phyloP scores from a whole-genome alignment of 108 stramenopile genomes.

The Cyclotella choctawhatcheeana region DNA sequence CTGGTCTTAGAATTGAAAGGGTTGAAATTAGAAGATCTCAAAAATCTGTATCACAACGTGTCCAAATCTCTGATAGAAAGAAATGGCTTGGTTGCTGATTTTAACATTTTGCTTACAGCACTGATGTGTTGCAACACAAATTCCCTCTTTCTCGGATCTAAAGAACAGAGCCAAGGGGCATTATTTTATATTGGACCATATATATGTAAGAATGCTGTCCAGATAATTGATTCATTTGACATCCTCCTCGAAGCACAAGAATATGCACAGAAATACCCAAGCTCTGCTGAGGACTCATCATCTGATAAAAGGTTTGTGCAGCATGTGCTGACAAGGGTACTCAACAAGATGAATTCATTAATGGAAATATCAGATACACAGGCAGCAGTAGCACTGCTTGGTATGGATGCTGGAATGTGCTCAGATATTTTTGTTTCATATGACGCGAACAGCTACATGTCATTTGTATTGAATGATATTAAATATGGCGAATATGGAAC shows the following conservation, averaged over 20 bases:
- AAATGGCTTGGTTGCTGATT: constrained; percentile 1
- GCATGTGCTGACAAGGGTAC: background rate
- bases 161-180: background rate
- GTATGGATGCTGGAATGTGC: background rate
- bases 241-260: background rate
- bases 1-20: background rate
- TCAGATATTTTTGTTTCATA: background rate
- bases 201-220: background rate
- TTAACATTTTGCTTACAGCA: background rate
- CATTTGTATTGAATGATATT: background rate
- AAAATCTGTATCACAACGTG: background rate
- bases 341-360: constrained; percentile 5
- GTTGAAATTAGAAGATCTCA: background rate
- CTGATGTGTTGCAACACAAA: constrained; percentile 6
- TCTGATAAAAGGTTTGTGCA: background rate
- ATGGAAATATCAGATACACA: constrained; percentile 8
- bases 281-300: background rate
- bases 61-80: background rate
- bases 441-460: background rate
- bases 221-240: background rate
- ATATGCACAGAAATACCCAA: constrained; percentile 6
- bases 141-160: background rate
- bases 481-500: background rate
- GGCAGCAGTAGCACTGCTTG: background rate
- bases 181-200: constrained; percentile 2